phyloP scores from a whole-genome alignment of 495 filamentous ascomycete species.

The Lineolata rhizophorae region DNA sequence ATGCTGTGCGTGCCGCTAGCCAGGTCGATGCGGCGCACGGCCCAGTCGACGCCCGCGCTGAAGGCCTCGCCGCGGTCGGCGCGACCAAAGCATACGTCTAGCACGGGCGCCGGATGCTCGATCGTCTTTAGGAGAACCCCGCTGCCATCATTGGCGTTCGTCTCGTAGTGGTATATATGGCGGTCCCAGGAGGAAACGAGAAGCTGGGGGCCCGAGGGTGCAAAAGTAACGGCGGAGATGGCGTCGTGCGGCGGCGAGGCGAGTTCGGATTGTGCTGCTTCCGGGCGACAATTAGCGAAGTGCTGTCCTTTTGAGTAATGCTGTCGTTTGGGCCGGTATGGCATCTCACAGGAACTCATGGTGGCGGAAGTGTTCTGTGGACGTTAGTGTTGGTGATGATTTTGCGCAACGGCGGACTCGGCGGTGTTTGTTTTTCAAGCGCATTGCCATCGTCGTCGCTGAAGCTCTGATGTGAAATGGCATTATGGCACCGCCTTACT shows the following conservation, averaged over 20 bases:
- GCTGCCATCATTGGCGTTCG: slow-evolving; percentile 35
- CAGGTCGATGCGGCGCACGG: slow-evolving; percentile 63
- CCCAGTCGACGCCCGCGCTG: slow-evolving; percentile 65
- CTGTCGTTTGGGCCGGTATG: no score
- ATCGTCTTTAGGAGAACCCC: slow-evolving; percentile 43
- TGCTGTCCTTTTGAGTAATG: no score
- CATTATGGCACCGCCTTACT: no score
- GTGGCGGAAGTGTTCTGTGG: no score
- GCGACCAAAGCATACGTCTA: slow-evolving; percentile 79
- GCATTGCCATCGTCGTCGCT: no score
- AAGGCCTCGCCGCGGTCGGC: slow-evolving; percentile 54
- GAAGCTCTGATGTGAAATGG: no score
- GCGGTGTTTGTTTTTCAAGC: no score
- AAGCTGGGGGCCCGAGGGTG: slow-evolving; percentile 44
- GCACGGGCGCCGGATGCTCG: slow-evolving; percentile 65
- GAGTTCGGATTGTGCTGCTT: slow-evolving; percentile 47
- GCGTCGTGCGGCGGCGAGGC: slow-evolving; percentile 63
- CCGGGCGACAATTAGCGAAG: no score
- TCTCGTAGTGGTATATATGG: slow-evolving; percentile 77
- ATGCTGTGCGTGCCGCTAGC: slow-evolving; percentile 45
- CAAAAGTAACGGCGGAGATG: slow-evolving; percentile 71
- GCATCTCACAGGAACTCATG: no score
- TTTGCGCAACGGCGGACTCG: no score
- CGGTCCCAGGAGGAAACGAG: slow-evolving; percentile 91
- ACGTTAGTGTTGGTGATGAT: no score